Evolutionary conservation across 768 basidiomycete species (phyloP), one percentile per base, ranked within the genome.

Genomic region (Termitomyces sp.): DNA sequence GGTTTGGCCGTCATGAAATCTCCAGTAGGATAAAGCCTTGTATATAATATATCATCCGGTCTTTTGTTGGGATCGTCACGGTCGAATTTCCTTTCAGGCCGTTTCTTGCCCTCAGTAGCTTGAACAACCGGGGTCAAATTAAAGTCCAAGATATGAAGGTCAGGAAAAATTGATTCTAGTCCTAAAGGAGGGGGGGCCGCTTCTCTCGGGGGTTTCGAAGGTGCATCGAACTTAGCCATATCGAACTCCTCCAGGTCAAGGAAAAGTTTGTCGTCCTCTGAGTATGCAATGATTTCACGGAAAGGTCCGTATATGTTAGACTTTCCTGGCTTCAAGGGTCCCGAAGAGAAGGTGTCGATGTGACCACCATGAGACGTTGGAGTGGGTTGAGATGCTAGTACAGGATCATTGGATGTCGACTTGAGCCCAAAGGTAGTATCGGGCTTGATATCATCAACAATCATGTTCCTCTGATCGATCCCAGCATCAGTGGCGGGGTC

Each of bases 1-100:
- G 94, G 92, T 67, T 89, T 91, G 35, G 79, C 75, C 54, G 84
- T 77, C 87, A 97, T 91, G 68, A 96, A 87, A 56, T 81, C 77
- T 25, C 86, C 86, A 44, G 85, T 80, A 27, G 92, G 88, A 25
- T 84, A 83, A 27, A 98, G 74, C 60, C 89, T 92, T 31, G 86
- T 85, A 56, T 84, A 85, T 16, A 84, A 83, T 8, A 86, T 82
- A 51, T 95, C 94, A 63, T 98, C 96, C 1, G 82, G 65, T 31
- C 96, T 79, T 72, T 81, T 86, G 68, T 79, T 82, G n/a, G 84
- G 83, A 67, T 87, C 89, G 63, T 92, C 82, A 62, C 82, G 84
- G 52, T 78, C 81, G 53, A 74, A 77, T 60, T 78, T 79, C 62
- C 84, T 87, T 57, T 83, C 87, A 38, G 80, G 79, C 52, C 81